Base-by-base conservation (phyloP, 495 filamentous ascomycete species). In the Friedmanniomyces simplex region DNA sequence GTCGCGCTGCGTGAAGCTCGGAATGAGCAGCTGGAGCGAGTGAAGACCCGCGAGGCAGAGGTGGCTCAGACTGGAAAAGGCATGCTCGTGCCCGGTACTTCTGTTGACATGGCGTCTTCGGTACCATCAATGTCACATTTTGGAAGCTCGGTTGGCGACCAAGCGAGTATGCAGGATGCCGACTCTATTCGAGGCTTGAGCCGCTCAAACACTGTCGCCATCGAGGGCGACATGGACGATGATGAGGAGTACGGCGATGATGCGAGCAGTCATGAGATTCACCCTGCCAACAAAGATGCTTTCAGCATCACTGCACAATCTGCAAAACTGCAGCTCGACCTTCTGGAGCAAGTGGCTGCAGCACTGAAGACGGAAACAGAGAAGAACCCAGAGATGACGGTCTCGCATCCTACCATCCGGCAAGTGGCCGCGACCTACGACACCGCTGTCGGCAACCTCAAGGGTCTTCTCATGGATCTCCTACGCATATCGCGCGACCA, bases 221-320 rank as follows among this genome's bases (percentile, higher is more conserved):
- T 70, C 12, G 79, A 74, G 13, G 79, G 77, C 55, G 74, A 76
- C 32, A 73, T 78, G 14, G 84, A 84, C 55, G 89, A 94, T n/a
- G 72, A 73, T 16, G 87, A 93, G 39, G 88, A 94, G 36, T 88
- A 83, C 67, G 79, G 82, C 37, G 90, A 95, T 62, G 87, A 86
- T 58, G 88, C 80, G 8, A 95, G 90, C 55, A 87, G 83, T 45
- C 84, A 81, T 46, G 88, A 94, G 52, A 69, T 82, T 16, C 81
- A 82, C 21, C 79, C 81, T 2, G 76, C 79, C 22, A 88, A 78
- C 66, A 93, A 90, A 69, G 93, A 98, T 69, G 88, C 91, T 28
- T 87, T 98, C 68, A 87, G 89, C 65, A 96, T 98, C 59, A 93
- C 91, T 2, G 93, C 91, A 0, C 91, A 96, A 68, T 96, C 94